phyloP scores from a whole-genome alignment of 2,329 filamentous ascomycete species.

The Nectriaceae sp. region DNA sequence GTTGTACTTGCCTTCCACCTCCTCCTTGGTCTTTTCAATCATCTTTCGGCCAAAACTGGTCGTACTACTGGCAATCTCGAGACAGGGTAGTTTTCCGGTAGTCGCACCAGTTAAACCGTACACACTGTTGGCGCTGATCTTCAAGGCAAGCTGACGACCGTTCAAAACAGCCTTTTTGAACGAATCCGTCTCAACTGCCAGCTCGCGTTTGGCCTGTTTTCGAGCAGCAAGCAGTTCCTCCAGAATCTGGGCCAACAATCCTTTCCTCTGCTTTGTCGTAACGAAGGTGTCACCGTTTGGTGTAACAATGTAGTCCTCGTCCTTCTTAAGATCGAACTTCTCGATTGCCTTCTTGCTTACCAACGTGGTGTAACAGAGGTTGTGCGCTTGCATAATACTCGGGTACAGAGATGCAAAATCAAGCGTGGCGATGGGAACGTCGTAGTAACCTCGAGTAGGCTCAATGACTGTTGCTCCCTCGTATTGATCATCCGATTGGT shows the following conservation, averaged over 20 bases:
- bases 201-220: slow-evolving; percentile 91
- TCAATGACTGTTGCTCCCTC: slow-evolving; percentile 98
- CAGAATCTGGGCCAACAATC: slow-evolving; percentile 89
- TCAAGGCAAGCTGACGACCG: slow-evolving; percentile 92
- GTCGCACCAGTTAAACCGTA: slow-evolving; percentile 97
- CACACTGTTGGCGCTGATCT: slow-evolving; percentile 96
- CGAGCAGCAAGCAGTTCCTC: slow-evolving; percentile 89
- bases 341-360: slow-evolving; percentile 73
- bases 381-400: slow-evolving; percentile 98
- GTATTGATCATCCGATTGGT: slow-evolving; percentile 82
- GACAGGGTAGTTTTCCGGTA: slow-evolving; percentile 90
- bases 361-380: slow-evolving; percentile 95
- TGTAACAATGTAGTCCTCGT: slow-evolving; percentile 94
- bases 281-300: slow-evolving; percentile 94
- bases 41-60: slow-evolving; percentile 97
- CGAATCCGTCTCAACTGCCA: slow-evolving; percentile 85
- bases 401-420: slow-evolving; percentile 99
- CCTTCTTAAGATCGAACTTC: slow-evolving; percentile 75
- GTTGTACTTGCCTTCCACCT: slow-evolving; percentile 86
- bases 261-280: slow-evolving; percentile 85
- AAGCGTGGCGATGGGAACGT: slow-evolving; percentile 91
- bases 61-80: slow-evolving; percentile 94
- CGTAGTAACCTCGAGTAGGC: slow-evolving; percentile 88
- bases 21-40: slow-evolving; percentile 98
- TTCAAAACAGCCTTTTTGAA: slow-evolving; percentile 99